Evolutionary conservation across 768 basidiomycete genomes (phyloP), one percentile per base, ranked within the genome.

Genomic region (Amanita muscaria): DNA sequence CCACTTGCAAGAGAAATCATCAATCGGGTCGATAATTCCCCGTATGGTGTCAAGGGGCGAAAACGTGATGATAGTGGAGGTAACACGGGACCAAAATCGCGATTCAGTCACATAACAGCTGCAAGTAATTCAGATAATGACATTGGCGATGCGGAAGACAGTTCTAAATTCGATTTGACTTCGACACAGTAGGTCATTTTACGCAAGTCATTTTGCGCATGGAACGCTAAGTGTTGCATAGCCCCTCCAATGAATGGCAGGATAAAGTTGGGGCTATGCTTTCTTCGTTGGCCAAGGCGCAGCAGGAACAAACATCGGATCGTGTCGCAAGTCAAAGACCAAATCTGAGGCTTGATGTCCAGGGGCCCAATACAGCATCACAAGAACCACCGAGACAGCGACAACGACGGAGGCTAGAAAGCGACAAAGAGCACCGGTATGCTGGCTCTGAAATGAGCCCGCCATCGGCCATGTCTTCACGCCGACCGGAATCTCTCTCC

Each of bases 171-270:
- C 10, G 73, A 79, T 49, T 53, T 79, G 19, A 69, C 74, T 5
- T 72, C 80, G 10, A 79, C 76, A 1, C 83, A 85, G 83, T 83
- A 58, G 49, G 80, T 67, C 23, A 33, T 31, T 19, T 9, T 41
- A 16, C 22, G 31, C 9, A 3, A 8, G 24, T 21, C 31, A 29
- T 29, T 12, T 29, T 12, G 24, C 19, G 16, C 22, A 5, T 34
- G n/a, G 33, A n/a, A 11, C 11, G 10, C 8, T 23, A 23, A 23
- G 47, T 47, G 49, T 15, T 35, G n/a, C 44, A 27, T 47, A 88
- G 84, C 51, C 85, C 86, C 14, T 83, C 84, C 18, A 80, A 79
- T 50, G 85, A 89, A 61, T 89, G 87, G 87, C 88, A 89, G 60
- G 84, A 86, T 53, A 67, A 68, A 35, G 79, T 89, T 3, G 63